These are phyloP conservation scores for Fraxinus excelsior DNA, from an alignment of 257 asterid genomes.

Conservation along the genomic window DNA sequence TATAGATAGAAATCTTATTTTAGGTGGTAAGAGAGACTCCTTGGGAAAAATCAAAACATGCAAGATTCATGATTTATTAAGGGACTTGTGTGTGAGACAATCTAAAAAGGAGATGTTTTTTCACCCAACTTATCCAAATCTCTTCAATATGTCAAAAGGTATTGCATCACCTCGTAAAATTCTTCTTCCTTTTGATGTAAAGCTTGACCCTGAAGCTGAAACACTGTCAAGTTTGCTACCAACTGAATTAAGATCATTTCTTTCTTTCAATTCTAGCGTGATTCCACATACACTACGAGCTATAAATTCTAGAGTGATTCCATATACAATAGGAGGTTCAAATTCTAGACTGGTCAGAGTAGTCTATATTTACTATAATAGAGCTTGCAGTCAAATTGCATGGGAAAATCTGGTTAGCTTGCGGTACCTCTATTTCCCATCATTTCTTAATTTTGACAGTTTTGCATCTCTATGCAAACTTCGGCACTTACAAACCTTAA, in stretches of 20 bases:
- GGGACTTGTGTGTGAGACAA: conserved; percentile 16
- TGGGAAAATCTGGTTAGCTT: neutral
- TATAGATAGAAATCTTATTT: conserved; percentile 17
- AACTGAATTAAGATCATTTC: too few relatives aligned
- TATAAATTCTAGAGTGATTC: too few relatives aligned
- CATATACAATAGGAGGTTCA: too few relatives aligned
- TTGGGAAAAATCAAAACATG: neutral
- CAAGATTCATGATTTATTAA: neutral
- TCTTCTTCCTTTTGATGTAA: too few relatives aligned
- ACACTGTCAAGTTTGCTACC: too few relatives aligned
- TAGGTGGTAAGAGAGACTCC: neutral
- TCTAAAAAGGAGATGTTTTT: conserved; percentile 11
- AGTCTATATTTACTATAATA: too few relatives aligned
- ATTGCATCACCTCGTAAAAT: too few relatives aligned
- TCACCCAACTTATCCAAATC: too few relatives aligned
- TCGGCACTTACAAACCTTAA: neutral
- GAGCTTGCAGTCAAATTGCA: too few relatives aligned
- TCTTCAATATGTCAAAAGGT: too few relatives aligned
- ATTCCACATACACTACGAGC: too few relatives aligned
- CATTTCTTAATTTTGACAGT: neutral
- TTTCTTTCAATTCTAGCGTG: too few relatives aligned
- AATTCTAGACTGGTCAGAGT: neutral
- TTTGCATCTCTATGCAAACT: neutral
- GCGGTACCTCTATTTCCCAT: neutral
- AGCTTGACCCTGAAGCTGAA: neutral